phyloP scores from a whole-genome alignment of 2,329 filamentous ascomycete genomes.

The Pleoardoris graminearum region DNA sequence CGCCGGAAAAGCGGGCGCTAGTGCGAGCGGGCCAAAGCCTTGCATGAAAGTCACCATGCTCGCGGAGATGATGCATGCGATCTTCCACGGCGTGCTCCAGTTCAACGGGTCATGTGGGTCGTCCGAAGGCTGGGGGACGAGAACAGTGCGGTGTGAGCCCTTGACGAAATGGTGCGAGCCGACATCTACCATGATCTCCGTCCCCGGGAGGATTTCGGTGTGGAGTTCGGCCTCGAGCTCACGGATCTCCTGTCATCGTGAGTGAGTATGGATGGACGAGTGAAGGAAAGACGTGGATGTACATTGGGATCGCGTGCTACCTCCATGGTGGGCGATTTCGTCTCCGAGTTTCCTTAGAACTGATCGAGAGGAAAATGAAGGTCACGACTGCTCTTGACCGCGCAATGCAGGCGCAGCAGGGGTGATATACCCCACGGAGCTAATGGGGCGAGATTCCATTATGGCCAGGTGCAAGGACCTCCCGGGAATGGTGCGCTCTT shows the following conservation, averaged over 20 bases:
- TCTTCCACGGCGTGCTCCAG: conserved; percentile 56
- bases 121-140: conserved; percentile 59
- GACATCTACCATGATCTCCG: conserved; percentile 64
- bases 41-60: conserved; percentile 57
- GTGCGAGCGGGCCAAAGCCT: conserved; percentile 58
- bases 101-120: conserved; percentile 59
- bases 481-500: too few relatives aligned
- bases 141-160: conserved; percentile 47
- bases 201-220: conserved; percentile 59
- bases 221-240: conserved; percentile 58
- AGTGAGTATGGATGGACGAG: too few relatives aligned
- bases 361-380: neutral
- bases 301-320: conserved; percentile 13
- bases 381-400: too few relatives aligned
- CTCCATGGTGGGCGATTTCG: conserved; percentile 11
- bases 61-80: conserved; percentile 52
- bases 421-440: neutral
- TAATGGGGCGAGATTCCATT: too few relatives aligned
- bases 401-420: neutral
- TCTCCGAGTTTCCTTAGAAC: neutral
- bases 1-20: conserved; percentile 63
- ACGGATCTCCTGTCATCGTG: conserved; percentile 44
- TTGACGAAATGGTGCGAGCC: conserved; percentile 68
- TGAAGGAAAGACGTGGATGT: neutral
- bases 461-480: too few relatives aligned